These are phyloP conservation scores for Xylariaceae sp. DNA, from an alignment of 2,329 filamentous ascomycete genomes.

Conservation along the genomic window DNA sequence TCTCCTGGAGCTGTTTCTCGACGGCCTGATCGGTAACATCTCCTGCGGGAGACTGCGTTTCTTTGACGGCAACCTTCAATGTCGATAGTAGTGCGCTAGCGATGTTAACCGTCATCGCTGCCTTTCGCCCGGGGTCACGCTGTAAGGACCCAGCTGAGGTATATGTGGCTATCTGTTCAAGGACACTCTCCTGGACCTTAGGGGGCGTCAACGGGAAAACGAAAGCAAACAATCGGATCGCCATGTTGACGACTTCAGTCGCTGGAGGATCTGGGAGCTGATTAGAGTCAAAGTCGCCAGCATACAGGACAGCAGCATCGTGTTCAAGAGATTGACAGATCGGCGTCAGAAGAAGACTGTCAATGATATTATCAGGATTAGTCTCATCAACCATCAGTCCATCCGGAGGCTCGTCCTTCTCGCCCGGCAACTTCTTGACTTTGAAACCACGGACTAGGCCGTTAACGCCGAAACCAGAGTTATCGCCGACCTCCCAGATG, in stretches of 20 bases:
- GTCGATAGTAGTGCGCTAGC: constrained; percentile 74
- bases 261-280: constrained; percentile 69
- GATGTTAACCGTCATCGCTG: constrained; percentile 87
- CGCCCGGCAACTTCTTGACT: constrained; percentile 63
- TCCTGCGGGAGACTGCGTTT: constrained; percentile 67
- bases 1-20: constrained; percentile 77
- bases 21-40: constrained; percentile 70
- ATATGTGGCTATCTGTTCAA: constrained; percentile 90
- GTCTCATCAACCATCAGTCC: constrained; percentile 44
- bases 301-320: constrained; percentile 77
- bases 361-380: constrained; percentile 60
- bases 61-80: constrained; percentile 77
- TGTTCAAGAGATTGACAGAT: constrained; percentile 82
- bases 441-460: constrained; percentile 76
- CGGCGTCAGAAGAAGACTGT: constrained; percentile 59
- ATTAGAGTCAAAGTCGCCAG: constrained; percentile 45
- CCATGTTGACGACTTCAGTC: constrained; percentile 91
- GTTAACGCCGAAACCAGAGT: constrained; percentile 89
- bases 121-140: constrained; percentile 80
- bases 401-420: constrained; percentile 51
- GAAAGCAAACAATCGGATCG: constrained; percentile 88
- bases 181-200: constrained; percentile 90
- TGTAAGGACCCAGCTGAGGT: constrained; percentile 74
- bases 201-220: constrained; percentile 82
- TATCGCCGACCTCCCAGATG: constrained; percentile 92